phyloP scores from a whole-genome alignment of 129 eudicot genomes.

The Tanacetum coccineum region DNA sequence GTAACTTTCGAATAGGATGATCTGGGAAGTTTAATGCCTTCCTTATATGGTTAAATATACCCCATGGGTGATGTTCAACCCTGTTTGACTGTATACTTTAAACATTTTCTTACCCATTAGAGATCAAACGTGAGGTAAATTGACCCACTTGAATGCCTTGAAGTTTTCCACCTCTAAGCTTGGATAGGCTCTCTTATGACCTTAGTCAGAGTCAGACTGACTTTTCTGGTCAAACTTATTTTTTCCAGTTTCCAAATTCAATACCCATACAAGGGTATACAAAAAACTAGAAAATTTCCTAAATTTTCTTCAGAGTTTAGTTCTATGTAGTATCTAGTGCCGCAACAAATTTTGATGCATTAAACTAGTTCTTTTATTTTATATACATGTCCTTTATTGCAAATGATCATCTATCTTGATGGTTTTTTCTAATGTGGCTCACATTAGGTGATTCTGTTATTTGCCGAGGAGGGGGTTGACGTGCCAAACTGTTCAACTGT shows the following conservation, averaged over 20 bases:
- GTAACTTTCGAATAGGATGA: neutral
- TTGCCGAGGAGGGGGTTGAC: slow-evolving; percentile 69
- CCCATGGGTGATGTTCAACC: neutral
- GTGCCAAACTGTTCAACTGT: slow-evolving; percentile 64
- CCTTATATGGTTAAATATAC: neutral
- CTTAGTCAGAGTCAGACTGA: neutral
- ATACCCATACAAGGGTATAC: neutral
- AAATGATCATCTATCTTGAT: slow-evolving; percentile 8
- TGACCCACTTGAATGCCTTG: neutral
- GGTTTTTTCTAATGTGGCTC: neutral
- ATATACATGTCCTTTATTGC: slow-evolving; percentile 1
- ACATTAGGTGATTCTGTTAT: slow-evolving; percentile 57
- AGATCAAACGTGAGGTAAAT: neutral
- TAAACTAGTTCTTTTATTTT: neutral
- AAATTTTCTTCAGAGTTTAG: no score
- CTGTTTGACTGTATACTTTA: neutral
- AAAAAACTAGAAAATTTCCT: neutral
- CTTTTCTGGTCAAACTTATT: slow-evolving; percentile 1
- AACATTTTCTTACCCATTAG: neutral
- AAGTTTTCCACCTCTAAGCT: neutral
- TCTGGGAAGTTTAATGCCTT: neutral
- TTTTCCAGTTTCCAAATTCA: neutral
- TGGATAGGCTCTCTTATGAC: slow-evolving; percentile 4
- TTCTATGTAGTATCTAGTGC: slow-evolving; percentile 5
- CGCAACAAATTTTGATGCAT: neutral